phyloP scores from a whole-genome alignment of 441 rosid genomes.

The Breynia disticha region DNA sequence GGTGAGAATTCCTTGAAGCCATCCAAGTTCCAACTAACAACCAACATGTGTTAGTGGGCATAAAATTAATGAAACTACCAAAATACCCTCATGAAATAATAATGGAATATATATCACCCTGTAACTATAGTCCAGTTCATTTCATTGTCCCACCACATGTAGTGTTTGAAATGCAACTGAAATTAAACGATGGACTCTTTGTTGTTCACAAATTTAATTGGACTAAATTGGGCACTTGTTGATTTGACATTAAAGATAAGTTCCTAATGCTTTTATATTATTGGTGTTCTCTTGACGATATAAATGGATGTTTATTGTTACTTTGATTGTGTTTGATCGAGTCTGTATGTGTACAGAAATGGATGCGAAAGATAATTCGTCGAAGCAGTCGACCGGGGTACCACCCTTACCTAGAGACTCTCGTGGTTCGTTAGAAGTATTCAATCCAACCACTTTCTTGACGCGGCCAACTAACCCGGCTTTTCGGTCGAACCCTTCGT shows the following conservation, averaged over 20 bases:
- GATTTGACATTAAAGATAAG: too few species aligned
- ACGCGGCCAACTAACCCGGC: conserved; percentile 45
- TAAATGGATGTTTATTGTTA: neutral
- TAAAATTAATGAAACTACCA: too few species aligned
- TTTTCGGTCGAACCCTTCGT: conserved; percentile 32
- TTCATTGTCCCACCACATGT: conserved; percentile 10
- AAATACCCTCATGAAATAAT: too few species aligned
- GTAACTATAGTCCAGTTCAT: conserved; percentile 8
- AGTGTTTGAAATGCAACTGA: conserved; percentile 4
- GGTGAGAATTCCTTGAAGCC: neutral
- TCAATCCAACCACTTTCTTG: conserved; percentile 48
- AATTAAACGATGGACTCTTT: too few species aligned
- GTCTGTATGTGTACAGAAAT: conserved; percentile 25
- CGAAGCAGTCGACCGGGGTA: conserved; percentile 26
- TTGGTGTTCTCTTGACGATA: neutral
- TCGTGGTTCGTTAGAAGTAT: conserved; percentile 84
- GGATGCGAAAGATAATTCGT: conserved; percentile 40
- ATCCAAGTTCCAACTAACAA: neutral
- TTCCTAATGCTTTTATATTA: neutral
- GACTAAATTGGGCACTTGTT: too few species aligned
- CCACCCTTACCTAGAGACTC: conserved; percentile 53
- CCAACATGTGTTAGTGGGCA: too few species aligned
- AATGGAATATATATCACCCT: neutral
- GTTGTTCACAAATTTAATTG: too few species aligned
- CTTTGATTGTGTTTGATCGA: neutral